Evolutionary conservation across 139 green algal genomes (phyloP).

Genomic region (Chara braunii): DNA sequence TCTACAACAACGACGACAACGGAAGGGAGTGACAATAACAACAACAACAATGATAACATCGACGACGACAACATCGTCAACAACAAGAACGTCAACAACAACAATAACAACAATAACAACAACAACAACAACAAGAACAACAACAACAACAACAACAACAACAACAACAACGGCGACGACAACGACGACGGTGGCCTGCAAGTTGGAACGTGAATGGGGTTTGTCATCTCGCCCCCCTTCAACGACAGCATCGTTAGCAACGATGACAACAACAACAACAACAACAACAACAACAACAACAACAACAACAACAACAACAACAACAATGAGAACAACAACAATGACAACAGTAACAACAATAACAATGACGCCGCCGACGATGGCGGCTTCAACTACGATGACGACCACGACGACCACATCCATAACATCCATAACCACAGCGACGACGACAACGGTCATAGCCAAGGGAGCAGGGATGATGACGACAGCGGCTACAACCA

Average conservation of each 20-base stretch:
- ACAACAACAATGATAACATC: too few relatives aligned
- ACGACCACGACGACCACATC: slow-evolving; percentile 8
- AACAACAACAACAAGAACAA: background rate
- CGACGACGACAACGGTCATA: background rate
- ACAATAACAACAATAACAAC: background rate
- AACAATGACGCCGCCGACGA: background rate
- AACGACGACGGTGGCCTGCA: background rate
- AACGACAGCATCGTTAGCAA: background rate
- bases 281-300: background rate
- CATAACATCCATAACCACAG: background rate
- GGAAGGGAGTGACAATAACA: background rate
- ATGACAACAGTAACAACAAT: background rate
- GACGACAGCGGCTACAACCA: background rate
- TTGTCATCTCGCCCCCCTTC: too few relatives aligned
- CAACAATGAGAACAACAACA: background rate
- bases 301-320: background rate
- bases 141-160: slow-evolving; percentile 1
- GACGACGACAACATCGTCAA: too few relatives aligned
- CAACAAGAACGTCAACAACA: too few relatives aligned
- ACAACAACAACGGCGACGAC: background rate
- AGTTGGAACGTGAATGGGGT: too few relatives aligned
- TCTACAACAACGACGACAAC: too few relatives aligned
- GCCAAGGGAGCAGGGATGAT: background rate
- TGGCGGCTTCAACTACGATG: background rate
- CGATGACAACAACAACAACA: slow-evolving; percentile 4